Evolutionary conservation across 1,284 basidiomycete species (phyloP), one percentile per base, ranked within the genome.

Genomic region (Irpex sp.): DNA sequence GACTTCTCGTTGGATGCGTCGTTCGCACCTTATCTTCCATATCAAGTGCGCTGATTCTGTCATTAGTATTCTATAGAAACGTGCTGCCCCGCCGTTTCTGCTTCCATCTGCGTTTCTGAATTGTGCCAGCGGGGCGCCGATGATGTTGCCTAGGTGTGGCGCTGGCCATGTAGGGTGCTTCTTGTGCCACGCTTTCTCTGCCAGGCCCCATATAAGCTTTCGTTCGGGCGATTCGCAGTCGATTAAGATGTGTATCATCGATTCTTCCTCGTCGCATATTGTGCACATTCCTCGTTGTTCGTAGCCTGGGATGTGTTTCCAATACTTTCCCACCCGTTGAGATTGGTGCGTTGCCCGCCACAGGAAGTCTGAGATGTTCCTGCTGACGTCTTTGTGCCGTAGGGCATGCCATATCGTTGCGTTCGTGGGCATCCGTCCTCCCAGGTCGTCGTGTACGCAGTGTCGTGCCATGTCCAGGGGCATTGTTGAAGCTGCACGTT

Each of bases 221-320:
- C 21, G 6, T n/a, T 54, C 74, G 0, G 69, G 64, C 0, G 65
- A 55, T 3, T 65, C 43, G 54, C 75, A 77, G 51, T 70, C 59
- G 0, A 66, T 63, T 1, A 76, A 68, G 9, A 75, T 74, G 54
- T 77, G 76, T 31, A 72, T 69, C 63, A 75, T 70, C 0, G 69
- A 59, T 36, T 77, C 75, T 8, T 59, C 57, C 1, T 11, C 54
- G 0, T 64, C 58, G 53, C 76, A 76, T 7, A 66, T 26, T 1
- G 19, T 15, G 61, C 76, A 77, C 4, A 15, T n/a, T 3, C 60
- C 71, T 47, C 69, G 35, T 1, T 71, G 55, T 58, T 73, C 69
- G 35, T 60, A 68, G 1, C 55, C 61, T 0, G 69, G 66, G 6
- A 73, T 69, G 0, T 70, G 63, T 6, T 58, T 31, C 75, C 74